A percentile compares a stretch with the other conserved stretches of the same genome.
These are phyloP conservation scores for Aulographum hederae DNA, from an alignment of 2,329 filamentous ascomycete species.

Conservation along the genomic window DNA sequence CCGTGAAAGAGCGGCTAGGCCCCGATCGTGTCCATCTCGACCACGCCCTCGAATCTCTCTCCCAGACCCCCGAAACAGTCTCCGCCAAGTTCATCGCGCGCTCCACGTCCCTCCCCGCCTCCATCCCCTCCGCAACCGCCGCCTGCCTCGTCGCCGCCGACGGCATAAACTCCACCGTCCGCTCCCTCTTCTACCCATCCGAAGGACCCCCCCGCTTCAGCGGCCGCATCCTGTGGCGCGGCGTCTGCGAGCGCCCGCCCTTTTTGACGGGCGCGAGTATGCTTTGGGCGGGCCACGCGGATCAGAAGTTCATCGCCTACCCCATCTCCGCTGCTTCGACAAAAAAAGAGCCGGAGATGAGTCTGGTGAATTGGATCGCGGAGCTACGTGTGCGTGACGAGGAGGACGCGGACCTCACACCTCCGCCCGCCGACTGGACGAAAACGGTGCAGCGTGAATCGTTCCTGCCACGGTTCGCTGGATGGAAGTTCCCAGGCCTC, in stretches of 20 bases:
- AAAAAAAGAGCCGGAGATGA: conserved; percentile 17
- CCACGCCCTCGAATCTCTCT: conserved; percentile 18
- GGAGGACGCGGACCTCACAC: conserved; percentile 23
- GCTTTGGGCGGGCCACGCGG: conserved; percentile 28
- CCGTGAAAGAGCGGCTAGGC: conserved; percentile 23
- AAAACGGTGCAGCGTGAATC: conserved; percentile 21
- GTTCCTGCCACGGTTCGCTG: conserved; percentile 21
- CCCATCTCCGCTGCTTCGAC: conserved; percentile 21
- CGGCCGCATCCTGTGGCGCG: conserved; percentile 27
- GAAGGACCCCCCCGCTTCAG: conserved; percentile 27
- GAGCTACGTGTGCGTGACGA: conserved; percentile 24
- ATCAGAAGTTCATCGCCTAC: conserved; percentile 30
- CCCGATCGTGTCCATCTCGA: conserved; percentile 19
- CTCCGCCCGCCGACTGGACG: conserved; percentile 26
- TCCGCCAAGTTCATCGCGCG: conserved; percentile 18
- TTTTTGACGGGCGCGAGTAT: conserved; percentile 25
- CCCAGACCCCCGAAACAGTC: conserved; percentile 17
- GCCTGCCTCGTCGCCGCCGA: conserved; percentile 23
- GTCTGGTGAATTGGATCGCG: conserved; percentile 28
- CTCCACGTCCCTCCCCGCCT: conserved; percentile 7
- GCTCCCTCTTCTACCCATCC: conserved; percentile 22
- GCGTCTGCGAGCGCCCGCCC: conserved; percentile 20
- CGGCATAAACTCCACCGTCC: conserved; percentile 26
- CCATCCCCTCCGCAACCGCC: conserved; percentile 13
- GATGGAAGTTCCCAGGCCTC: conserved; percentile 19